Evolutionary conservation across 108 stramenopile genomes (phyloP).

Genomic region (Cyclotella cryptica): DNA sequence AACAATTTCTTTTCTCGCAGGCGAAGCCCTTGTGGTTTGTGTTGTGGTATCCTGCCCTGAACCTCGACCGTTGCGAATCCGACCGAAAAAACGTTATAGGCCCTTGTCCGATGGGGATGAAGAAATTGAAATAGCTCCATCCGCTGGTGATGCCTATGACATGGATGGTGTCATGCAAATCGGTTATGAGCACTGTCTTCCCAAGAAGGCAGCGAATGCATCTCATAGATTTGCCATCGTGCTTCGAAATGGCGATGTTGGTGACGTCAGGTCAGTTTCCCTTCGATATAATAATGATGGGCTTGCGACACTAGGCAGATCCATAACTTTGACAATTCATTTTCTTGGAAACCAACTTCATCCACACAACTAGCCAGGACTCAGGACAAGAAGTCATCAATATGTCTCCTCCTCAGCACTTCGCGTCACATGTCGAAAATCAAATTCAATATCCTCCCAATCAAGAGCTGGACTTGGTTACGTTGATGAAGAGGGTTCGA

Average conservation of each 20-base stretch:
- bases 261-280: constrained; percentile 1
- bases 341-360: background rate
- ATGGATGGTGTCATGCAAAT: constrained; percentile 67
- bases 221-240: constrained; percentile 54
- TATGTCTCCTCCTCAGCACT: constrained; percentile 15
- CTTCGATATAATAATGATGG: background rate
- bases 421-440: background rate
- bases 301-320: background rate
- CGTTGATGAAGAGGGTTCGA: constrained; percentile 25
- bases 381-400: constrained; percentile 43
- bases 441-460: background rate
- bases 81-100: constrained; percentile 33
- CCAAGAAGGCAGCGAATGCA: constrained; percentile 17
- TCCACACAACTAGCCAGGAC: constrained; percentile 13
- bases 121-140: constrained; percentile 49
- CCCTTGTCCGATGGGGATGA: constrained; percentile 38
- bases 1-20: constrained; percentile 2
- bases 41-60: constrained; percentile 48
- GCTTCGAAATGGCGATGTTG: constrained; percentile 43
- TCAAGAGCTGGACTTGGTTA: constrained; percentile 17
- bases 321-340: background rate
- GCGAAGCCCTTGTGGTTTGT: constrained; percentile 48
- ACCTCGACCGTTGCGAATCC: constrained; percentile 29
- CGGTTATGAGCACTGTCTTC: constrained; percentile 56
- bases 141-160: constrained; percentile 61